These are phyloP conservation scores for Diaporthe capsici DNA, from an alignment of 2,329 filamentous ascomycete species.

Conservation along the genomic window DNA sequence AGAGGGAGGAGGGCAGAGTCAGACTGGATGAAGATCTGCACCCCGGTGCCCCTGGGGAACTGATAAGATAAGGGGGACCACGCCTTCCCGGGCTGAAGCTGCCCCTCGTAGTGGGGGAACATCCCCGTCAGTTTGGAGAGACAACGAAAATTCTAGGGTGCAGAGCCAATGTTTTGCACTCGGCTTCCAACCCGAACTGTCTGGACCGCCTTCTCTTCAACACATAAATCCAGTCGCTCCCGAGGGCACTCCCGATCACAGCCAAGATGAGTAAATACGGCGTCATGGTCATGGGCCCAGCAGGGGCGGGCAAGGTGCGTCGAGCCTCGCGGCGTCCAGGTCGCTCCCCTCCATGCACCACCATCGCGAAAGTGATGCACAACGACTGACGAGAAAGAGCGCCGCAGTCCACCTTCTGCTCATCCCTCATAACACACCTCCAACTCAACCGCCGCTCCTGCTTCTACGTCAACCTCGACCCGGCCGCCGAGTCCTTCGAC, in stretches of 20 bases:
- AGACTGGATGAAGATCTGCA: conserved; percentile 14
- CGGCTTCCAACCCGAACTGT: background rate
- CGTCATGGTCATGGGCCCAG: conserved; percentile 94
- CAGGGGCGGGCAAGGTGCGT: conserved; percentile 89
- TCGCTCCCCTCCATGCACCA: conserved; percentile 17
- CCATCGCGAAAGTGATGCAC: background rate
- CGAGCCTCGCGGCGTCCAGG: conserved; percentile 34
- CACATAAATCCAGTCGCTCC: background rate
- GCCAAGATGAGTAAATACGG: conserved; percentile 90
- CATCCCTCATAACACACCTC: conserved; percentile 91
- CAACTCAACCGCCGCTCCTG: conserved; percentile 91
- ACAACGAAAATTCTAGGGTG: conserved; percentile 3
- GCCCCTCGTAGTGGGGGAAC: conserved; percentile 29
- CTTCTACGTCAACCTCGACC: conserved; percentile 99
- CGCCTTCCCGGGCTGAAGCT: background rate
- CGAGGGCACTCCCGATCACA: background rate
- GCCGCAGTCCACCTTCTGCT: conserved; percentile 89
- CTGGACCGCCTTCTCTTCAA: background rate
- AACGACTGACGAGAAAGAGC: conserved; percentile 16
- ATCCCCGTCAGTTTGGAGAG: conserved; percentile 9
- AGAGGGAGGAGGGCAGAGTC: background rate
- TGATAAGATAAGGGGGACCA: conserved; percentile 21
- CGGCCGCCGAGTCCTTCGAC: conserved; percentile 91
- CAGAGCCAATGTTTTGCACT: background rate
- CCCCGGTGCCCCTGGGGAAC: background rate